These are phyloP conservation scores for Crithidia acanthocephali DNA, from an alignment of 208 protist genomes.

Conservation along the genomic window DNA sequence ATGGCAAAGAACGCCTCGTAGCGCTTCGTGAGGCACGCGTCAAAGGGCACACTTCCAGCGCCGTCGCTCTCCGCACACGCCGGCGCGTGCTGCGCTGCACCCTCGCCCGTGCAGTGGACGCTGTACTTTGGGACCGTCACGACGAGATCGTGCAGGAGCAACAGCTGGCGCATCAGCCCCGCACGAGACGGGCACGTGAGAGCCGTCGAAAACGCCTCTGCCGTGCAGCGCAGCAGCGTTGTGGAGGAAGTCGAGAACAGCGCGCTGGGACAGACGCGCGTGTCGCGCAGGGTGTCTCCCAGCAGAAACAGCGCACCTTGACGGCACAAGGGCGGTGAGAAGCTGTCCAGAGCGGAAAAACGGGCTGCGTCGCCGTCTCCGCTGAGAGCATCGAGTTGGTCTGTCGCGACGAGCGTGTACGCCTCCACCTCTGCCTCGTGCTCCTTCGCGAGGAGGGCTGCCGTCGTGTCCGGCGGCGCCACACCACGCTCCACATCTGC, in stretches of 20 bases:
- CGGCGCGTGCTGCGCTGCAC: background rate
- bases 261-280: background rate
- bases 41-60: background rate
- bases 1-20: slow-evolving; percentile 67
- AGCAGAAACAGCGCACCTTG: slow-evolving; percentile 33
- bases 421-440: slow-evolving; percentile 21
- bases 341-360: background rate
- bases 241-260: slow-evolving; percentile 17
- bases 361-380: background rate
- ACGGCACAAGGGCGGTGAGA: slow-evolving; percentile 11
- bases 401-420: slow-evolving; percentile 15
- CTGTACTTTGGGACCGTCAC: slow-evolving; percentile 32
- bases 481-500: slow-evolving; percentile 12
- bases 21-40: slow-evolving; percentile 29
- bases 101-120: slow-evolving; percentile 20
- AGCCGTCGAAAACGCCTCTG: background rate
- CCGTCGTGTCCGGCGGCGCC: slow-evolving; percentile 17
- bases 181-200: slow-evolving; percentile 15
- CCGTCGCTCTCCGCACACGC: no score
- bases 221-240: slow-evolving; percentile 18
- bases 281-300: slow-evolving; percentile 13
- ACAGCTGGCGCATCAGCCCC: slow-evolving; percentile 26
- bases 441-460: slow-evolving; percentile 21
- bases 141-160: slow-evolving; percentile 29
- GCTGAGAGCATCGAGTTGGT: slow-evolving; percentile 4